These are phyloP conservation scores for Cytospora mali DNA, from an alignment of 2,329 filamentous ascomycete genomes.

Conservation along the genomic window DNA sequence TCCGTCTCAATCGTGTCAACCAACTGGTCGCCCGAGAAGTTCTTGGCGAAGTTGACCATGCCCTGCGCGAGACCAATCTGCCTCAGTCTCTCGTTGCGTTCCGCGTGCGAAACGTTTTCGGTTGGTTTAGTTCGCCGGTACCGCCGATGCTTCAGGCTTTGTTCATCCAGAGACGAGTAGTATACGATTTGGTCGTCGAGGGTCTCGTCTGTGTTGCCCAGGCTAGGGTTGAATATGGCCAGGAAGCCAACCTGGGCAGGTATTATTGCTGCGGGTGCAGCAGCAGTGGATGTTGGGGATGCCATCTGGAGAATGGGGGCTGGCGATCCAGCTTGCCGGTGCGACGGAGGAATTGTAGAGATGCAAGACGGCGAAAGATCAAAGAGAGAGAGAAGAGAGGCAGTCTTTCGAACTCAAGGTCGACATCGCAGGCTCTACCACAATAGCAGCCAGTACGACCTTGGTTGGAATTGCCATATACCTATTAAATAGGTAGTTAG, in stretches of 20 bases:
- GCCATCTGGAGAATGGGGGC: constrained; percentile 4
- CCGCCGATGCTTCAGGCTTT: constrained; percentile 43
- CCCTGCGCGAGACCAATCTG: constrained; percentile 96
- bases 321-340: neutral
- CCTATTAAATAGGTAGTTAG: neutral
- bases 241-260: constrained; percentile 89
- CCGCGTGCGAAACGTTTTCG: constrained; percentile 56
- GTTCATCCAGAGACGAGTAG: constrained; percentile 69
- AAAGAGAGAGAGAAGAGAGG: neutral
- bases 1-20: constrained; percentile 91
- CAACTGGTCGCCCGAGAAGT: constrained; percentile 76
- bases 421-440: constrained; percentile 12
- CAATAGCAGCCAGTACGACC: constrained; percentile 1
- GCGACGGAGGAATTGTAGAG: neutral
- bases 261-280: constrained; percentile 44
- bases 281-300: constrained; percentile 3
- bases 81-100: constrained; percentile 82
- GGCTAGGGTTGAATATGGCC: constrained; percentile 90
- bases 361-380: neutral
- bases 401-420: constrained; percentile 7
- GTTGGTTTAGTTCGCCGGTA: constrained; percentile 46
- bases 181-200: constrained; percentile 88
- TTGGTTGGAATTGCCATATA: neutral
- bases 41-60: constrained; percentile 90
- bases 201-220: constrained; percentile 61